Percentiles rank a stretch among this genome's conserved stretches.
Evolutionary conservation across 179 eudicot genomes (phyloP).

Genomic region (Corrigiola litoralis): DNA sequence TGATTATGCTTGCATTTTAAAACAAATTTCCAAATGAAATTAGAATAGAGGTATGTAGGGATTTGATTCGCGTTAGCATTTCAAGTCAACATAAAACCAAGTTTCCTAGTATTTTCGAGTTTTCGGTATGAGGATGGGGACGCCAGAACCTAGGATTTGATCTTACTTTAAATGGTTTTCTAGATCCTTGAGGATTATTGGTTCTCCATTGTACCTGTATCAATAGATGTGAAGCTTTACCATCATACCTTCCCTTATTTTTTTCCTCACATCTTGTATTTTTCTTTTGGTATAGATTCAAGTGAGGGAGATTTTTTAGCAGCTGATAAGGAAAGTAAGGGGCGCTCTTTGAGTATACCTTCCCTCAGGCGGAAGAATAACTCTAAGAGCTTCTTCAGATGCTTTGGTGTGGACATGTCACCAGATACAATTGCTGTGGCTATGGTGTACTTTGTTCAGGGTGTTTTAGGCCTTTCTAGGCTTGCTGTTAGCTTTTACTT

Average conservation of each 20-base stretch:
- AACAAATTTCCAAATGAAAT: too few species aligned
- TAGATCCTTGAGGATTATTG: too few species aligned
- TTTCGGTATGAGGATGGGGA: too few species aligned
- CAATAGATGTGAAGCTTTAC: background rate
- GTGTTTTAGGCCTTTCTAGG: slow-evolving; percentile 92
- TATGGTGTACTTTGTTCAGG: slow-evolving; percentile 99
- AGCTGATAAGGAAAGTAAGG: slow-evolving; percentile 37
- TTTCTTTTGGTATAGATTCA: slow-evolving; percentile 27
- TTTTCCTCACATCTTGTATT: background rate
- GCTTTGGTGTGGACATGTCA: slow-evolving; percentile 86
- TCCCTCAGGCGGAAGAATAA: slow-evolving; percentile 36
- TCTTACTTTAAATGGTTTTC: too few species aligned
- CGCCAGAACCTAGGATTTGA: too few species aligned
- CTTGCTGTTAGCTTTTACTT: slow-evolving; percentile 96
- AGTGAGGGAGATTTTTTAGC: slow-evolving; percentile 44
- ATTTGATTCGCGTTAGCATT: too few species aligned
- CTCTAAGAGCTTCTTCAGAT: slow-evolving; percentile 35
- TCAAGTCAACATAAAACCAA: too few species aligned
- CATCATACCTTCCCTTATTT: background rate
- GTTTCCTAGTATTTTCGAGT: too few species aligned
- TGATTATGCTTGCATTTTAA: too few species aligned
- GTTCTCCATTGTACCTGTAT: background rate
- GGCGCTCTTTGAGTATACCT: slow-evolving; percentile 37
- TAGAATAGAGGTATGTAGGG: too few species aligned
- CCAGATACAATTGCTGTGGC: slow-evolving; percentile 97